These are phyloP conservation scores for Pelargonium australe DNA, from an alignment of 441 rosid genomes.

Conservation along the genomic window DNA sequence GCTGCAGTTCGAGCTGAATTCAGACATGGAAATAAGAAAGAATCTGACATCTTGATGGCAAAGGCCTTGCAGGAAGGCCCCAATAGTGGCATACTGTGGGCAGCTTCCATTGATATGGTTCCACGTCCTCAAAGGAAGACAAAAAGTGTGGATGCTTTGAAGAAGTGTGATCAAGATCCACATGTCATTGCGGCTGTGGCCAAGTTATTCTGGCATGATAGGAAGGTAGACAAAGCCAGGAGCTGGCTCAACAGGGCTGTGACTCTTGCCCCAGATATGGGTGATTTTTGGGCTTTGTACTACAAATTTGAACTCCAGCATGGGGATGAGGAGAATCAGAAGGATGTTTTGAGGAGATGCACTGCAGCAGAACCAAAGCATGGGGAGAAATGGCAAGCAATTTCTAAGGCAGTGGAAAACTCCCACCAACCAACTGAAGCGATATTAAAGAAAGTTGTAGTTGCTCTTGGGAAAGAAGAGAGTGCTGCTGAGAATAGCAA, in stretches of 20 bases:
- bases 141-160: conserved; percentile 21
- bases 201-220: conserved; percentile 26
- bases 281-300: conserved; percentile 28
- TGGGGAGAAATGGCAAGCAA: conserved; percentile 28
- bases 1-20: conserved; percentile 23
- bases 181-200: conserved; percentile 23
- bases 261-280: conserved; percentile 25
- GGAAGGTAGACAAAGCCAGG: conserved; percentile 26
- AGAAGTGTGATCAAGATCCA: conserved; percentile 21
- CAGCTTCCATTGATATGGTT: conserved; percentile 24
- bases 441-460: neutral
- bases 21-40: conserved; percentile 23
- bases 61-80: conserved; percentile 30
- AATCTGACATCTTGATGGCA: conserved; percentile 24
- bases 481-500: neutral
- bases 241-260: conserved; percentile 24
- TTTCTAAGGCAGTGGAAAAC: conserved; percentile 24
- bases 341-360: conserved; percentile 23
- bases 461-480: conserved; percentile 5
- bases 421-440: conserved; percentile 27
- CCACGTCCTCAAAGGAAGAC: conserved; percentile 22
- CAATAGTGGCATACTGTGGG: conserved; percentile 26
- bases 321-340: conserved; percentile 22
- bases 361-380: conserved; percentile 27
- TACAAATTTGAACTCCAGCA: conserved; percentile 26